Evolutionary conservation across 345 rosid genomes (phyloP).

Genomic region (Acer yangbiense): DNA sequence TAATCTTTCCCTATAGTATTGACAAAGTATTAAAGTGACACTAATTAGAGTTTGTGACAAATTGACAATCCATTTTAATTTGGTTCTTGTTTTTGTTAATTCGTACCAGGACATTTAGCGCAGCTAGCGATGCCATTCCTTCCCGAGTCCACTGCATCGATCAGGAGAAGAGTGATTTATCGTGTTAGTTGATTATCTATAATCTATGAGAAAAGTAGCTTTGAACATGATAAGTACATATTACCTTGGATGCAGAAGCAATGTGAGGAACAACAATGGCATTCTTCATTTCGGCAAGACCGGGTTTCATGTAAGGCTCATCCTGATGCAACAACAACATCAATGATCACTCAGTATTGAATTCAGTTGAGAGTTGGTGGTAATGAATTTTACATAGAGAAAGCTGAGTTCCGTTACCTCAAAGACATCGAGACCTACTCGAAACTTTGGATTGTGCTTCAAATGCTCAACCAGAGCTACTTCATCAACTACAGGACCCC

Average conservation of each 20-base stretch:
- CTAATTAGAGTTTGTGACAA: background rate
- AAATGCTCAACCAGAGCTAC: constrained; percentile 89
- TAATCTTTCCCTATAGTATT: constrained; percentile 68
- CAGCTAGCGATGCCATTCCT: constrained; percentile 97
- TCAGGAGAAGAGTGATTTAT: background rate
- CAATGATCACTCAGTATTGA: background rate
- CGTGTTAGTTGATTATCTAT: background rate
- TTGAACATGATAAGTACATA: background rate
- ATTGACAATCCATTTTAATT: background rate
- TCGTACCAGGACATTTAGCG: constrained; percentile 86
- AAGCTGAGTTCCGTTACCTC: constrained; percentile 50
- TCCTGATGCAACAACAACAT: constrained; percentile 49
- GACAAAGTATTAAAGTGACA: background rate
- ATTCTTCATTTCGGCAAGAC: constrained; percentile 91
- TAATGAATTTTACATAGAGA: constrained; percentile 4
- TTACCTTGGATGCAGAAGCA: constrained; percentile 98
- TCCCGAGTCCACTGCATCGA: constrained; percentile 92
- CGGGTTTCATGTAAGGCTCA: constrained; percentile 98
- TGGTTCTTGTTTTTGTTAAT: background rate
- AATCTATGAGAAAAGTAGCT: background rate
- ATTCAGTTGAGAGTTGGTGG: background rate
- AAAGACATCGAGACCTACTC: constrained; percentile 98
- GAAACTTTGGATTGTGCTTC: constrained; percentile 88
- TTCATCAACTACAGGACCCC: constrained; percentile 95
- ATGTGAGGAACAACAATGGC: constrained; percentile 91